Conservation (phyloP, 2,329 filamentous ascomycete species). For the Diaporthe citrichinensis region DNA sequence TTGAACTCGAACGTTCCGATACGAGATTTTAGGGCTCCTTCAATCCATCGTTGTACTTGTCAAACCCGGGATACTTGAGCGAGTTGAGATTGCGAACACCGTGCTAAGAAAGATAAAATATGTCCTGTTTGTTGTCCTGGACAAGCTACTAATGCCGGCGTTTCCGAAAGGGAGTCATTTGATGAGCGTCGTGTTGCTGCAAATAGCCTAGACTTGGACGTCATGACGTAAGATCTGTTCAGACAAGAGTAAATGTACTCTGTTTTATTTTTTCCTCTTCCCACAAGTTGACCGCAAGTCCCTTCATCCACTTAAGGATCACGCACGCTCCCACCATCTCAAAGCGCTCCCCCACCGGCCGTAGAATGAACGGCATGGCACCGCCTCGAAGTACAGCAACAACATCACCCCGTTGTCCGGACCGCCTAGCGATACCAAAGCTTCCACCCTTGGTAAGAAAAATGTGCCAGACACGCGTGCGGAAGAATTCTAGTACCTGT, state of each 20-base stretch:
- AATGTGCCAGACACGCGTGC: neutral
- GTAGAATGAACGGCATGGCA: neutral
- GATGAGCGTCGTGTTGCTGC: no score
- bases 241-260: neutral
- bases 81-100: no score
- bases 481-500: neutral
- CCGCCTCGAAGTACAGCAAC: neutral
- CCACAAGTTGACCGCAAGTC: neutral
- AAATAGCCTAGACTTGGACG: neutral
- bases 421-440: neutral
- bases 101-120: no score
- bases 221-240: neutral
- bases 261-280: neutral
- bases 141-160: no score
- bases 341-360: neutral
- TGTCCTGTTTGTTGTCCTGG: no score
- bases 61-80: no score
- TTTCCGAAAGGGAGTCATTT: no score
- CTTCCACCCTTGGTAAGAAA: neutral
- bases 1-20: no score
- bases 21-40: no score
- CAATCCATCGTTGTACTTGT: no score
- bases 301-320: neutral
- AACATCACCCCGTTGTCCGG: neutral
- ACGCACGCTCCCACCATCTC: neutral